Evolutionary conservation across 2,329 filamentous ascomycete species (phyloP), one percentile per base, ranked within the genome.

Genomic region (Fonsecaea nubica): DNA sequence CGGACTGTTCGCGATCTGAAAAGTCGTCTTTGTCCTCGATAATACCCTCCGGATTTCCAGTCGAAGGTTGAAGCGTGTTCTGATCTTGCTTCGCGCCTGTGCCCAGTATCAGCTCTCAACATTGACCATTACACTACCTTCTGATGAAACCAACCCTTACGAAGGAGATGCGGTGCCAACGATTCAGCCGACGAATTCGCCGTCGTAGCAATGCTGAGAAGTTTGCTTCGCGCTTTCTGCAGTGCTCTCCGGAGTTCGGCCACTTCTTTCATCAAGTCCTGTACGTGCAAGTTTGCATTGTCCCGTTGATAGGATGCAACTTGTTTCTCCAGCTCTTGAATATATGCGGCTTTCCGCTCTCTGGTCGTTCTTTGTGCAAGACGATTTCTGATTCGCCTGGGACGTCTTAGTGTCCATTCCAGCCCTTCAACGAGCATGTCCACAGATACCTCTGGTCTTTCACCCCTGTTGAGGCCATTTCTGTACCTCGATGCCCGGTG

Each of bases 271-370:
- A 53, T 30, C 21, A 53, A n/a, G 21, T 30, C 50, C 32, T 53
- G 50, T 12, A 53, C 12, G 8, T 33, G 50, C 21, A 10, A 53
- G 50, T 33, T 53, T 53, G 21, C 32, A 30, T 53, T 32, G 5
- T 53, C 32, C 13, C 21, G 21, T 33, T 53, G 21, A 33, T 53
- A 53, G 3, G 32, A 33, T 12, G 50, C 50, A 30, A 53, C 21
- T 30, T 33, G 50, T 5, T 53, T 30, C 50, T 53, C 50, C 50
- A 53, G 32, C 15, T 53, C 21, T 53, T 18, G 50, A 53, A 53
- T 53, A 33, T 53, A 25, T 33, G 50, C 21, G 21, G 32, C 50
- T 10, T 32, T 53, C 21, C 50, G 50, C 50, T 53, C 50, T 30
- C 50, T 30, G 21, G 50, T 53, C 21, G 50, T 53, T 32, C 50